Evolutionary conservation across 768 basidiomycete species (phyloP), one percentile per base, ranked within the genome.

Genomic region (Trametopsis cervina): DNA sequence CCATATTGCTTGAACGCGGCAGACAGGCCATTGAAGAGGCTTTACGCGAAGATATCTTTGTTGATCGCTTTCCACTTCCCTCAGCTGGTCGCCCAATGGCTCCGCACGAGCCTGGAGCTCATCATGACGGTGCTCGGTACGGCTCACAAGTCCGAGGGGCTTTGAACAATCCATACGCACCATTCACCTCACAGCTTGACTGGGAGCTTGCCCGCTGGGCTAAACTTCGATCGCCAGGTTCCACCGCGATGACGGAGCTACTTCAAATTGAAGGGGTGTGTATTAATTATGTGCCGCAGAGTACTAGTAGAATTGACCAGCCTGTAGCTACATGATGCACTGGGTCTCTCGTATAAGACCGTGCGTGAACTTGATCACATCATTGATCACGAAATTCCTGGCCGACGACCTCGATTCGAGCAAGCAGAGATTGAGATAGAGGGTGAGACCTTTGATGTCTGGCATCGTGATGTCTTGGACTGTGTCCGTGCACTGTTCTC

Each of bases 181-280:
- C 64, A 0, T 73, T 73, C 54, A 11, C 17, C 0, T 66, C 65
- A 0, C 41, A 65, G 36, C 33, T 68, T 1, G 67, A 72, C 27
- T 73, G 67, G 69, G 66, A 69, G 50, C 22, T 72, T 21, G 69
- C 65, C 2, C 46, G 52, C n/a, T 72, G 72, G 70, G 69, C 66
- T 2, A 72, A 72, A 47, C 48, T 67, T 0, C 55, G 57, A 0
- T 67, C 67, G 0, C 52, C 62, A 0, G 57, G 66, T 9, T 68
- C 70, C 0, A 68, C 66, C 0, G 70, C 70, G 1, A 55, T 73
- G n/a, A 51, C 63, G 0, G 69, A 74, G 0, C 47, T 75, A 0
- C 53, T 74, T 3, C 49, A 40, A 1, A 74, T 76, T 48, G 57
- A 67, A 2, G 71, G 64, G 7, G 68, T 71, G 55, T 39, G 66